A percentile compares a stretch with the other conserved stretches of the same genome.
These are phyloP conservation scores for Pythium rishiriense DNA, from an alignment of 352 stramenopile species.

Conservation along the genomic window DNA sequence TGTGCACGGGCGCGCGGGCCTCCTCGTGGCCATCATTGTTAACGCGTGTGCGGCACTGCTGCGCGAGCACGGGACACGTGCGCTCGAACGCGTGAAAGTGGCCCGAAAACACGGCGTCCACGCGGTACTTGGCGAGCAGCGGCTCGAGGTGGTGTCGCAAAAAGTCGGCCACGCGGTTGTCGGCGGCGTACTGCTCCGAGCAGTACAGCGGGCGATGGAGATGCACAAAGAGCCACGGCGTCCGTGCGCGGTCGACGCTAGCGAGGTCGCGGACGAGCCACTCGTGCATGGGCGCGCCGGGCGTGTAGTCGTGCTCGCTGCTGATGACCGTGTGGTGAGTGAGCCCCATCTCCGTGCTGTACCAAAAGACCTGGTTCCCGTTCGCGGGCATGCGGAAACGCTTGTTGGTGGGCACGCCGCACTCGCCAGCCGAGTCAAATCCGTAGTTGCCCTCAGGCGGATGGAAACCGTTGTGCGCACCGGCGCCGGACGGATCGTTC, in stretches of 20 bases:
- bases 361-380: conserved; percentile 33
- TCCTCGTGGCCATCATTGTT: conserved; percentile 8
- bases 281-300: conserved; percentile 23
- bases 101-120: conserved; percentile 32
- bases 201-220: conserved; percentile 32
- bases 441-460: conserved; percentile 24
- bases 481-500: conserved; percentile 23
- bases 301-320: conserved; percentile 32
- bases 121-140: conserved; percentile 27
- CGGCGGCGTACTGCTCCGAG: conserved; percentile 14
- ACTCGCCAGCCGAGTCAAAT: conserved; percentile 53
- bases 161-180: conserved; percentile 15
- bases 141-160: conserved; percentile 25
- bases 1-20: conserved; percentile 28
- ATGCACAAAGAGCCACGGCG: conserved; percentile 33
- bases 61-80: conserved; percentile 26
- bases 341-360: conserved; percentile 28
- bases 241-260: conserved; percentile 24
- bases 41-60: conserved; percentile 7
- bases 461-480: conserved; percentile 23
- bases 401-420: conserved; percentile 55
- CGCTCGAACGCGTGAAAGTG: conserved; percentile 35
- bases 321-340: conserved; percentile 29
- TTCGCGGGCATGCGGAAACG: conserved; percentile 51
- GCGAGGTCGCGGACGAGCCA: conserved; percentile 32